Conservation (phyloP, 2,329 filamentous ascomycete species). For the Cladosporium cucumerinum region DNA sequence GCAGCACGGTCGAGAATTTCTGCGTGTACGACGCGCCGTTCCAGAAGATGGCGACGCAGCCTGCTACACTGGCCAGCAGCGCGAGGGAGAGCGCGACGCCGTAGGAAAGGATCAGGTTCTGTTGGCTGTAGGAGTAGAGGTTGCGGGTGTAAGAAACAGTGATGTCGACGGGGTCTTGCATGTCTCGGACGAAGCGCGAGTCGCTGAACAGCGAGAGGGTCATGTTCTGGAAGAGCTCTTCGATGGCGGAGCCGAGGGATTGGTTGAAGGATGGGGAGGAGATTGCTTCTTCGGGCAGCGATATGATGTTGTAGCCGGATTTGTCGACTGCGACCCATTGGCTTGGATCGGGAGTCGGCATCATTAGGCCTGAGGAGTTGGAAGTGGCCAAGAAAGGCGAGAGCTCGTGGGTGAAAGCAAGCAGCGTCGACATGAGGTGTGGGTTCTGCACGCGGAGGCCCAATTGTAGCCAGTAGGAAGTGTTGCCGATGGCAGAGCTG, state of each 20-base stretch:
- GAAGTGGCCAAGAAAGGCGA: not conserved
- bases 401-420: conserved; percentile 3
- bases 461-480: not conserved
- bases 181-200: not conserved
- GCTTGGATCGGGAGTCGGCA: not conserved
- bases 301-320: not conserved
- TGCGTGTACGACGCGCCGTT: conserved; percentile 19
- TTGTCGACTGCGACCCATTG: not conserved
- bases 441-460: not conserved
- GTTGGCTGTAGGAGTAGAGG: conserved; percentile 19
- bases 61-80: conserved; percentile 14
- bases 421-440: not conserved
- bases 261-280: not conserved
- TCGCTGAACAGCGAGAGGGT: conserved; percentile 21
- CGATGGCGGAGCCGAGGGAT: conserved; percentile 2
- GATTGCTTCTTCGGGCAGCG: not conserved
- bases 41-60: conserved; percentile 13
- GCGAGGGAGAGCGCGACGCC: conserved; percentile 19
- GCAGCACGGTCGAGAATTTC: conserved; percentile 24
- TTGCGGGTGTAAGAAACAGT: conserved; percentile 16
- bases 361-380: not conserved
- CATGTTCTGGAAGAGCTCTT: conserved; percentile 22
- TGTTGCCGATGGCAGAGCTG: not conserved
- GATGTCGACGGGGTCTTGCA: conserved; percentile 8
- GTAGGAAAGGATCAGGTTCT: conserved; percentile 22